These are phyloP conservation scores for Bidens hawaiensis DNA, from an alignment of 140 eudicot species.

Conservation along the genomic window DNA sequence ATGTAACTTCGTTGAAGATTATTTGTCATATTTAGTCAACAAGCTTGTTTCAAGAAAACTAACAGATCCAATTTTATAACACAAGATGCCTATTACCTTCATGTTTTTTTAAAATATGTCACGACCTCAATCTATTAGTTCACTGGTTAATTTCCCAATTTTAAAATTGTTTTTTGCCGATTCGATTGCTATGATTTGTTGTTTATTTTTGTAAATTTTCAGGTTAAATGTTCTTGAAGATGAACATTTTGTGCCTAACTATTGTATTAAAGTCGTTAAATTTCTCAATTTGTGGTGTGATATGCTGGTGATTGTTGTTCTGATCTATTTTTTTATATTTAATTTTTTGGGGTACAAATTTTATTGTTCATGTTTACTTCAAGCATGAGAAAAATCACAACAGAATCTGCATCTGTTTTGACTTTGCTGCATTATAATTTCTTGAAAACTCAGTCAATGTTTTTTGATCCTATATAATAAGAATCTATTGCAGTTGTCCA, in stretches of 20 bases:
- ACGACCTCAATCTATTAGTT: neutral
- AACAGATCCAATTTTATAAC: conserved; percentile 1
- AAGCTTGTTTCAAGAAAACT: conserved; percentile 6
- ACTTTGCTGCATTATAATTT: neutral
- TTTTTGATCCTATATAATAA: neutral
- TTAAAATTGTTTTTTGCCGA: conserved; percentile 7
- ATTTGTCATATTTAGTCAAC: neutral
- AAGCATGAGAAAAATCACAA: neutral
- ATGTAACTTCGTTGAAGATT: neutral
- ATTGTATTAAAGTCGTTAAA: neutral
- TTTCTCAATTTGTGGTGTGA: neutral
- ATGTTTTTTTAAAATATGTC: neutral
- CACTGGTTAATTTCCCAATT: neutral
- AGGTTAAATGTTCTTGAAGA: neutral
- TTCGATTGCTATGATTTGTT: neutral
- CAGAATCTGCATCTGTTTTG: neutral
- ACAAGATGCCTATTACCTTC: neutral
- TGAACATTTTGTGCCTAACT: neutral
- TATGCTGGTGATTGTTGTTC: neutral
- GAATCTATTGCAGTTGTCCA: neutral
- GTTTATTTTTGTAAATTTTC: neutral
- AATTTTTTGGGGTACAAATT: neutral
- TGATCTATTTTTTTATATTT: neutral
- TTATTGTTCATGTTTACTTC: neutral
- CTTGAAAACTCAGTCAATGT: neutral